Conservation (phyloP, 2,329 filamentous ascomycete genomes). For the Talaromyces sp. region DNA sequence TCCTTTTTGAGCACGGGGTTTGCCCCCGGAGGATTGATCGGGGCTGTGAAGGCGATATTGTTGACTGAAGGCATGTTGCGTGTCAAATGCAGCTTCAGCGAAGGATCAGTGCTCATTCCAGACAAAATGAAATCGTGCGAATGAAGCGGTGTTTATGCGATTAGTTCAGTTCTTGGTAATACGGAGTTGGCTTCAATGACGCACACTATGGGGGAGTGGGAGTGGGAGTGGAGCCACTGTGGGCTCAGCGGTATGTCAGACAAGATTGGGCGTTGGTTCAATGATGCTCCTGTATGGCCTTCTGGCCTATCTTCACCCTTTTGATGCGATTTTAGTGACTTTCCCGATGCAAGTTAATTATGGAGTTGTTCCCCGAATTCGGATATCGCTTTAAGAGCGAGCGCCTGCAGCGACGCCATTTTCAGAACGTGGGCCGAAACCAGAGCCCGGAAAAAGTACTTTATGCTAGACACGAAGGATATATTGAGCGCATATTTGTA, state of each 20-base stretch:
- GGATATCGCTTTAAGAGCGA: no score
- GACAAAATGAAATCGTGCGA: not conserved
- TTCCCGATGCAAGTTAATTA: no score
- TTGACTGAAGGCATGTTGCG: conserved; percentile 22
- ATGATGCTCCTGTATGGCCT: no score
- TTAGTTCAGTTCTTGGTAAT: not conserved
- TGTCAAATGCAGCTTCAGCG: not conserved
- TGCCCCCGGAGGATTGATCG: conserved; percentile 34
- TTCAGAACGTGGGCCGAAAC: not conserved
- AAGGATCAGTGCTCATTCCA: not conserved
- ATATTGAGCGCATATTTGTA: not conserved
- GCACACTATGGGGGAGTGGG: no score
- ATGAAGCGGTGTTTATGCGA: not conserved
- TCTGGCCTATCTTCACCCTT: no score
- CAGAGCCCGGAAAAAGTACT: not conserved
- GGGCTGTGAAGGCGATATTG: conserved; percentile 37
- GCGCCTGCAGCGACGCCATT: no score
- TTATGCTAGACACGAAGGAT: not conserved
- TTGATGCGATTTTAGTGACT: no score
- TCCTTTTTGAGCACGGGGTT: conserved; percentile 28
- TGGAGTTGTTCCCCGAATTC: no score
- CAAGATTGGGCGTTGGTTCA: no score
- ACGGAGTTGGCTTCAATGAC: no score
- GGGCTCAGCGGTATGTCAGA: no score
- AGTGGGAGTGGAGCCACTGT: no score